Evolutionary conservation across 805 yeast genomes (phyloP).

Genomic region (Middelhovenomyces tepae): DNA sequence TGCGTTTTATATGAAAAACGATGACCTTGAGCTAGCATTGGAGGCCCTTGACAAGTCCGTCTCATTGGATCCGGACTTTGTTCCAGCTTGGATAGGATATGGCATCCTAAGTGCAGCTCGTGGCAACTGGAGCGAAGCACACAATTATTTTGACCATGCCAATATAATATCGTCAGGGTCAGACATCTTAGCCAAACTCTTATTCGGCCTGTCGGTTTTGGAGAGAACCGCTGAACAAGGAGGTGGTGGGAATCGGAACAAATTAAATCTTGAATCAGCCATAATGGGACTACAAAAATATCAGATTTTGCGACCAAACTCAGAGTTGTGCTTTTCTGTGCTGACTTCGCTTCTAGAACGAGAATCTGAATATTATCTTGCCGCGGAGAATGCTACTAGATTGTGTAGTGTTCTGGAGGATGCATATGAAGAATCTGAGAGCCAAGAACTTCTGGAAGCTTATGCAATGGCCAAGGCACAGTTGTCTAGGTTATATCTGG

Average conservation of each 20-base stretch:
- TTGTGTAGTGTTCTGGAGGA: slow-evolving; percentile 44
- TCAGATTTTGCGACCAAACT: slow-evolving; percentile 35
- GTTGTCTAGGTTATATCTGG: slow-evolving; percentile 63
- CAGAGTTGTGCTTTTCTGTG: slow-evolving; percentile 20
- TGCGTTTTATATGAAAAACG: slow-evolving; percentile 55
- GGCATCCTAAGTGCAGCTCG: slow-evolving; percentile 43
- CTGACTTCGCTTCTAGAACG: slow-evolving; percentile 47
- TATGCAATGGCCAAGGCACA: slow-evolving; percentile 60
- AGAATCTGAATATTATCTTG: slow-evolving; percentile 50
- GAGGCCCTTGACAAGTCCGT: slow-evolving; percentile 68
- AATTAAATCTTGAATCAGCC: slow-evolving; percentile 17
- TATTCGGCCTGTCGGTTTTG: slow-evolving; percentile 56
- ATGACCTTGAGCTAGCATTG: slow-evolving; percentile 64
- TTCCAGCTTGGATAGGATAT: slow-evolving; percentile 78
- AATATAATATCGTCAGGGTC: slow-evolving; percentile 67
- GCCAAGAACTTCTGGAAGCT: slow-evolving; percentile 35
- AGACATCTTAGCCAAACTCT: slow-evolving; percentile 57
- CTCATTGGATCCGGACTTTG: slow-evolving; percentile 68
- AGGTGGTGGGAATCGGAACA: slow-evolving; percentile 15
- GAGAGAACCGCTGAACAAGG: slow-evolving; percentile 38
- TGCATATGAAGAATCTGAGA: slow-evolving; percentile 49
- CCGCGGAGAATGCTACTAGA: slow-evolving; percentile 38
- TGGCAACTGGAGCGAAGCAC: slow-evolving; percentile 38
- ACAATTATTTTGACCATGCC: slow-evolving; percentile 65
- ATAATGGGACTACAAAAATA: slow-evolving; percentile 41